Base-by-base conservation (phyloP, 2,329 filamentous ascomycete genomes). In the Xylariales sp. region DNA sequence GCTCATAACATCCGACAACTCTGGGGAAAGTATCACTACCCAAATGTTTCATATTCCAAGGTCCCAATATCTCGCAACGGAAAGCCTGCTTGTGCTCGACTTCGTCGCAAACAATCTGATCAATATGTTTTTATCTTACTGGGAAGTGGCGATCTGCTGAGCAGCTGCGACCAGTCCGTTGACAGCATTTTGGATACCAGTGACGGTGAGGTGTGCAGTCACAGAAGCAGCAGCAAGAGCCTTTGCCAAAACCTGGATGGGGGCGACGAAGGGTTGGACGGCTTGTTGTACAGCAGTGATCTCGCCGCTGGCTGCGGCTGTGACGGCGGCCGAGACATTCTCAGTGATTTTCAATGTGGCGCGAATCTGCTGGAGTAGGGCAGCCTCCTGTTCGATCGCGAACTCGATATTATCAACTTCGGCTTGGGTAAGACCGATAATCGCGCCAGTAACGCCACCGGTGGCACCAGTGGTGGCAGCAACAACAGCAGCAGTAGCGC, bases 191-290 rank as follows among this genome's bases (percentile, higher is more conserved):
- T 15, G 6, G 15, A 40, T 28, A 15, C 38, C 38, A 11, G 38
- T 40, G 29, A 40, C 19, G 38, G 38, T 40, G n/a, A 40, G 19
- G 1, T 6, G 6, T 12, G 38, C 38, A 6, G 18, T 8, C 11
- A 31, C 38, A 5, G 38, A 34, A 10, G 38, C 38, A 6, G 4
- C 28, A 9, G 14, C 10, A 18, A 40, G 16, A 7, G 38, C 38
- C 9, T 14, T 5, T 11, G 16, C 38, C 5, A 33, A 14, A 12
- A 11, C 38, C 18, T 14, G 3, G 20, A 40, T 11, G n/a, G 38
- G 38, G 14, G 12, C 29, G n/a, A 33, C 12, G 29, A 40, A 33
- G 11, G 38, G 38, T 5, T 11, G 8, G 28, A 40, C 15, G 9
- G 19, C 12, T 15, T 28, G n/a, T 12, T 19, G 18, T 19, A 40